phyloP scores from a whole-genome alignment of 331 rosid species.

The Saraca asoca region DNA sequence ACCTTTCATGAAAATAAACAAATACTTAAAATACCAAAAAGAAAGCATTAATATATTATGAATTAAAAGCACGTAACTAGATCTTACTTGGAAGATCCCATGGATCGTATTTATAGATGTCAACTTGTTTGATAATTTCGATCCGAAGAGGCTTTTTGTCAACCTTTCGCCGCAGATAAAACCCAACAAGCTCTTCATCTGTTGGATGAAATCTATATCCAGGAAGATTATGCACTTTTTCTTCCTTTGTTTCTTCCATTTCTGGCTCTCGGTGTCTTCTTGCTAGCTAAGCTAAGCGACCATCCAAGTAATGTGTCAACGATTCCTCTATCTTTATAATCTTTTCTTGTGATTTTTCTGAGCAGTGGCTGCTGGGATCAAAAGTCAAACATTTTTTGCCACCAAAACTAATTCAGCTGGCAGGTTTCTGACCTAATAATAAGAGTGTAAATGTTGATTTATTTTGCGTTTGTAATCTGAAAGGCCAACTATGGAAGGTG shows the following conservation, averaged over 20 bases:
- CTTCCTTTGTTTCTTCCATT: too few species aligned
- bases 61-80: too few species aligned
- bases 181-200: slow-evolving; percentile 91
- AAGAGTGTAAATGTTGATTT: neutral
- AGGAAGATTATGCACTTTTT: slow-evolving; percentile 45
- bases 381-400: slow-evolving; percentile 46
- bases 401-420: slow-evolving; percentile 4
- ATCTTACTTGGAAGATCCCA: slow-evolving; percentile 97
- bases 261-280: too few species aligned
- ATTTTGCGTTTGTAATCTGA: neutral
- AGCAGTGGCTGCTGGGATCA: slow-evolving; percentile 30
- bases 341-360: slow-evolving; percentile 11
- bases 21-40: too few species aligned
- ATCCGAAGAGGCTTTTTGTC: slow-evolving; percentile 64
- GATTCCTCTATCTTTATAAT: slow-evolving; percentile 44
- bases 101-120: slow-evolving; percentile 91
- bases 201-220: slow-evolving; percentile 96
- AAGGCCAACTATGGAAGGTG: slow-evolving; percentile 38
- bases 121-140: slow-evolving; percentile 86
- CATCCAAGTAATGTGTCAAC: too few species aligned
- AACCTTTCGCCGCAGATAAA: slow-evolving; percentile 74
- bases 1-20: too few species aligned
- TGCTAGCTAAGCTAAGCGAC: too few species aligned
- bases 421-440: slow-evolving; percentile 37
- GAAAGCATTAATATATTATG: too few species aligned